These are phyloP conservation scores for Odonthalia washingtoniensis DNA, from an alignment of 31 red algal species.

Conservation along the genomic window DNA sequence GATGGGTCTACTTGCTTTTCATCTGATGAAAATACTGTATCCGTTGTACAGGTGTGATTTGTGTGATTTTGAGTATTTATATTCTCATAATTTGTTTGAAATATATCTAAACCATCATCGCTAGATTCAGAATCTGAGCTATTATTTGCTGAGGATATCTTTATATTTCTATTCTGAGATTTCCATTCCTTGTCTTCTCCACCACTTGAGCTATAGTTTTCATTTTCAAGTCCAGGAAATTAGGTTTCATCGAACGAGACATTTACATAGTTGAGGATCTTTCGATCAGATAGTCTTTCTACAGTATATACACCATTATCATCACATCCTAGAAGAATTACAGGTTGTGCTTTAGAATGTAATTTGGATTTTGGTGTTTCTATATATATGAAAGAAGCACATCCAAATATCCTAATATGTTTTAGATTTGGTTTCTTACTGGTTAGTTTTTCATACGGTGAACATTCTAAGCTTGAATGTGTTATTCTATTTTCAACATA, in stretches of 20 bases:
- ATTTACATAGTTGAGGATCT: neutral
- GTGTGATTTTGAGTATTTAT: too few relatives aligned
- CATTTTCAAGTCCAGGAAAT: neutral
- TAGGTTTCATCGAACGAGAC: neutral
- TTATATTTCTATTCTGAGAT: too few relatives aligned
- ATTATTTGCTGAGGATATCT: too few relatives aligned
- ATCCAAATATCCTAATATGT: neutral
- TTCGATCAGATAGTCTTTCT: neutral
- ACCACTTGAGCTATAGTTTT: neutral
- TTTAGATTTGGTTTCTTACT: neutral
- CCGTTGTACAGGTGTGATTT: too few relatives aligned
- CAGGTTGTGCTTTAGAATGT: neutral
- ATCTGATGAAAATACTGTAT: too few relatives aligned
- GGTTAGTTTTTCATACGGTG: neutral
- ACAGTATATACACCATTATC: neutral
- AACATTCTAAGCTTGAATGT: neutral
- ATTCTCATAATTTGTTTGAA: too few relatives aligned
- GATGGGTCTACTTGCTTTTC: too few relatives aligned
- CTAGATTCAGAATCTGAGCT: too few relatives aligned
- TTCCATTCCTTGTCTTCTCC: neutral
- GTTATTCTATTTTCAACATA: neutral
- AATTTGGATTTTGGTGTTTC: constrained; percentile 3
- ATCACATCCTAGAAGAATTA: neutral
- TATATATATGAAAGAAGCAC: neutral
- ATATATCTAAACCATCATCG: too few relatives aligned